phyloP scores from a whole-genome alignment of 148 eudicot species.

The Drosera capensis region DNA sequence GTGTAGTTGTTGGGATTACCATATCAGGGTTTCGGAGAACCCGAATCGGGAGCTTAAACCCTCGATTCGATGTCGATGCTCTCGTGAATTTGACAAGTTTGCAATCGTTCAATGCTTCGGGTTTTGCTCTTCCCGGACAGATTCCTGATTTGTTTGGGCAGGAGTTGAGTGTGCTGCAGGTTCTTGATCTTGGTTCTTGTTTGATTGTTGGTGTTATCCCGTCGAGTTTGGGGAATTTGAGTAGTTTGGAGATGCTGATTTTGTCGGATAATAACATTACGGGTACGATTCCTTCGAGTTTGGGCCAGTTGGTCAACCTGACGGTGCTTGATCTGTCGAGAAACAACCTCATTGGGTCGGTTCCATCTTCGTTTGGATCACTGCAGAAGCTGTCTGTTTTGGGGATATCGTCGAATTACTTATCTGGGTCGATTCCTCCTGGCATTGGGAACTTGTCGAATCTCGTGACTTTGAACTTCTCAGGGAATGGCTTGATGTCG shows the following conservation, averaged over 20 bases:
- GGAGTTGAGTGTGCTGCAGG: slow-evolving; percentile 26
- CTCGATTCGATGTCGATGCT: slow-evolving; percentile 57
- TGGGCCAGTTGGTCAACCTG: slow-evolving; percentile 42
- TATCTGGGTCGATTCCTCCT: slow-evolving; percentile 51
- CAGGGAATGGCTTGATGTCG: slow-evolving; percentile 42
- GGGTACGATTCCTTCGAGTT: slow-evolving; percentile 49
- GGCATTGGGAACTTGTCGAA: slow-evolving; percentile 40
- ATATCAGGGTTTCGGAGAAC: slow-evolving; percentile 87
- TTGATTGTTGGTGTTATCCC: slow-evolving; percentile 48
- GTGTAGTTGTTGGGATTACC: slow-evolving; percentile 57
- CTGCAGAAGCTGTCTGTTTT: slow-evolving; percentile 45
- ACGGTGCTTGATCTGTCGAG: slow-evolving; percentile 65
- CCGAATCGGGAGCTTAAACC: slow-evolving; percentile 51
- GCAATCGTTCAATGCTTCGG: slow-evolving; percentile 59
- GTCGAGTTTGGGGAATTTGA: slow-evolving; percentile 53
- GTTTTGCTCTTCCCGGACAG: slow-evolving; percentile 44
- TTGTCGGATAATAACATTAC: slow-evolving; percentile 39
- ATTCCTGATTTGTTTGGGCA: slow-evolving; percentile 77
- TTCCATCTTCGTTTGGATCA: slow-evolving; percentile 36
- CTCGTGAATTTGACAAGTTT: slow-evolving; percentile 55
- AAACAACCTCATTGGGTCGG: slow-evolving; percentile 42
- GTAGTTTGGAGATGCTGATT: slow-evolving; percentile 23
- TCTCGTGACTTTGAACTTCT: slow-evolving; percentile 52
- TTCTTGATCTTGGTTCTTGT: slow-evolving; percentile 63
- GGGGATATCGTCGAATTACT: slow-evolving; percentile 52